phyloP scores from a whole-genome alignment of 2,329 filamentous ascomycete species.

The Aquanectria penicillioides region DNA sequence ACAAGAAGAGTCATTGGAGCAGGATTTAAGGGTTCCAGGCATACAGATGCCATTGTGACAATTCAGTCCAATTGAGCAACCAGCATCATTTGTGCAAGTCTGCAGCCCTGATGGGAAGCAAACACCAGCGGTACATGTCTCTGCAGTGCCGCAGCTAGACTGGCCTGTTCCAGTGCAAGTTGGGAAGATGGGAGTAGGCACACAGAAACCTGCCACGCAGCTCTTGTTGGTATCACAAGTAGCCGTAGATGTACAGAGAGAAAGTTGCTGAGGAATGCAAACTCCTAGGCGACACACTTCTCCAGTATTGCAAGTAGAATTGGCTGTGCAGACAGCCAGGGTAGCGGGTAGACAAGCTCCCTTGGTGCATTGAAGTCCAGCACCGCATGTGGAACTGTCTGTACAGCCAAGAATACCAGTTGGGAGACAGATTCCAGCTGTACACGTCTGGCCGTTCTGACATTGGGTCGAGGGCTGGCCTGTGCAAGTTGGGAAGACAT shows the following conservation, averaged over 20 bases:
- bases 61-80: no score
- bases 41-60: neutral
- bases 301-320: slow-evolving; percentile 4
- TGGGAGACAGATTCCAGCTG: neutral
- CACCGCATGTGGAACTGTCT: neutral
- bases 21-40: neutral
- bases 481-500: neutral
- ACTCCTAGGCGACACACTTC: slow-evolving; percentile 19
- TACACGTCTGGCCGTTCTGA: neutral
- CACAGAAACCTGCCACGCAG: slow-evolving; percentile 4
- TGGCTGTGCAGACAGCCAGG: neutral
- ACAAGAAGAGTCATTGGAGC: neutral
- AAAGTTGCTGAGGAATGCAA: neutral
- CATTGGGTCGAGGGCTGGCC: neutral
- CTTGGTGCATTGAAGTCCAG: neutral
- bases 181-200: neutral
- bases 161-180: neutral
- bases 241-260: neutral
- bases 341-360: neutral
- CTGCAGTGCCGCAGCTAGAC: neutral
- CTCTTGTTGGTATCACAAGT: neutral
- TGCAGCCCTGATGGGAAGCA: no score
- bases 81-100: neutral
- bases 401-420: neutral
- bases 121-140: neutral